Base-by-base conservation (phyloP, 1,139 yeast species). In the Zygosaccharomyces pseudobailii region DNA sequence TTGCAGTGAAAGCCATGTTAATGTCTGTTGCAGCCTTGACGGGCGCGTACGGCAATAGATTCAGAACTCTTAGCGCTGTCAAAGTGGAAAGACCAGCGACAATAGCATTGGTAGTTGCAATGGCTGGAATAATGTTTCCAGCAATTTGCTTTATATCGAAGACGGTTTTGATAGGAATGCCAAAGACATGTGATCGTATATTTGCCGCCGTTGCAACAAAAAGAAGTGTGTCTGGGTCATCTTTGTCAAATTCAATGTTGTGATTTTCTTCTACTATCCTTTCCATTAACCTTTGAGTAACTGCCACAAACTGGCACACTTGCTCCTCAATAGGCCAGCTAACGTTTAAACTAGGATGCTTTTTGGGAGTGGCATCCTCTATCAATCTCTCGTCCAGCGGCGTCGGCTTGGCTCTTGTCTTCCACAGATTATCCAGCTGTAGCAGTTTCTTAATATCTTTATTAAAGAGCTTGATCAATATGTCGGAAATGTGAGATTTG, bases 111-210 rank as follows among this genome's bases (percentile, higher is more conserved):
- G 97, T 92, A 1, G 98, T 92, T 9, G 98, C 98, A 57, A 94
- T 90, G 0, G 98, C 98, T 0, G 99, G 98, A 43, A 94, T 92
- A 59, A 94, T 94, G 65, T 92, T 92, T 7, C 99, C 99, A 0
- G 98, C 98, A 57, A 90, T 89, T 63, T 94, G 81, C 65, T 94
- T 94, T 55, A 87, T 80, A 53, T 88, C 96, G 61, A 94, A 94
- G 56, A 87, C 85, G 13, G 95, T 74, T 63, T 86, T 84, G 47
- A 73, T 61, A 25, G 82, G 86, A 52, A 94, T 90, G 27, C 76
- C 72, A 62, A 92, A 94, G 1, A 88, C 76, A 40, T 63, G 65
- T 0, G 95, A 82, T 55, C 98, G 76, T 47, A 94, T 73, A 59
- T 90, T 89, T 0, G 98, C 82, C 0, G 97, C 84, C 0, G 97